Base-by-base conservation (phyloP, 805 yeast genomes). In the Zygosaccharomyces siamensis region DNA sequence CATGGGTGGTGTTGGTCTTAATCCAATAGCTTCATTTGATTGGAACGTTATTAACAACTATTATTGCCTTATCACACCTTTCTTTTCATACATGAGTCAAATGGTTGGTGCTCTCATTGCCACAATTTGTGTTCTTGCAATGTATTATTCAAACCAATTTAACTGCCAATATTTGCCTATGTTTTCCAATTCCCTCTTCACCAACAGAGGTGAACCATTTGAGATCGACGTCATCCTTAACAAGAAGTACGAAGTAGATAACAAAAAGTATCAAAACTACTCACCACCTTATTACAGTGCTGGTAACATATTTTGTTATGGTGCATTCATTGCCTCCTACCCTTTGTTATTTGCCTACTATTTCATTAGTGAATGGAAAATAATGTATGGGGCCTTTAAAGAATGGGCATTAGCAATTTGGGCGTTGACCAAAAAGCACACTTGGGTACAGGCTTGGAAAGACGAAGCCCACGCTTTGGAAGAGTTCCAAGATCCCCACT, bases 271-370 rank as follows among this genome's bases (percentile, higher is more conserved):
- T 59, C 68, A 70, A 47, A 51, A 63, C 14, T 76, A 80, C 52
- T 84, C 86, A 1, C 83, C 86, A 7, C 88, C 89, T 5, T 83
- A 75, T 63, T 81, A 79, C 58, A 61, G 79, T 26, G 86, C 88
- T 4, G 86, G 81, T 1, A 78, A 78, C 59, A 64, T 81, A 50
- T 78, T 82, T 6, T 62, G 72, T 18, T 81, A 80, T 57, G 85
- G 86, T 18, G 76, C 81, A 0, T 74, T 70, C 57, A 80, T 79
- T 61, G 76, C 77, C 32, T 62, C 77, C 40, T 79, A 79, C 55
- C 83, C 86, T 4, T 75, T 81, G 55, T 72, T 79, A 20, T 72
- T 81, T 14, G 60, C 75, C 0, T 78, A 78, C 58, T 74, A 79
- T 20, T 56, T 74, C 39, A 60, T 68, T 33, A 73, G 73, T 33